These are phyloP conservation scores for Stylosanthes scabra DNA, from an alignment of 331 rosid species.

Conservation along the genomic window DNA sequence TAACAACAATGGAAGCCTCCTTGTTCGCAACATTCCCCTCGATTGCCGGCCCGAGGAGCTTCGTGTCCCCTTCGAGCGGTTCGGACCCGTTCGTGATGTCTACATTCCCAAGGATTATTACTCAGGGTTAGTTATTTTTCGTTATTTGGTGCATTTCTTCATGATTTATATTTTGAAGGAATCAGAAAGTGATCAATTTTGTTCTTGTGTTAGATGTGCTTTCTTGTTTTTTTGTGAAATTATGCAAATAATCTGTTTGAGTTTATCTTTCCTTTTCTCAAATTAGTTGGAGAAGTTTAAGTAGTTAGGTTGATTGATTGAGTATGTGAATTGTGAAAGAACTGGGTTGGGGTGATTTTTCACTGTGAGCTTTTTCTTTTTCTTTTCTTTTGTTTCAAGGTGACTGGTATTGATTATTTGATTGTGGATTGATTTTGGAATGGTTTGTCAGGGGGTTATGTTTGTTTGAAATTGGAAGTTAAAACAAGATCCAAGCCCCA, in stretches of 20 bases:
- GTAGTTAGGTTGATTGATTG: conserved; percentile 37
- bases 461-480: conserved; percentile 99
- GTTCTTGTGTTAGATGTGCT: background rate
- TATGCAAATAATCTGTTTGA: background rate
- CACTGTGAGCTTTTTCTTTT: conserved; percentile 2
- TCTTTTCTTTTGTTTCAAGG: conserved; percentile 16
- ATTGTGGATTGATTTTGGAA: conserved; percentile 70
- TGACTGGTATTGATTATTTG: conserved; percentile 43
- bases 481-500: conserved; percentile 99
- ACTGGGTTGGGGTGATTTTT: conserved; percentile 44
- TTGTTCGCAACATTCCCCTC: conserved; percentile 96
- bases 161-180: background rate
- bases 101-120: conserved; percentile 98
- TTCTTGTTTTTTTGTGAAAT: background rate
- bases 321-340: conserved; percentile 12
- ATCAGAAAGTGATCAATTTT: background rate
- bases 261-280: conserved; percentile 13
- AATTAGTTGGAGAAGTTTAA: conserved; percentile 35
- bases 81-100: conserved; percentile 93
- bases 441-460: conserved; percentile 99
- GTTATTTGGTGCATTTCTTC: background rate
- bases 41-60: conserved; percentile 97
- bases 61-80: conserved; percentile 85
- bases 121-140: conserved; percentile 74
- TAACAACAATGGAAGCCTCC: conserved; percentile 77